Evolutionary conservation across 208 protist genomes (phyloP), one percentile per base, ranked within the genome.

Genomic region (Herpetomonas samuelpessoai): DNA sequence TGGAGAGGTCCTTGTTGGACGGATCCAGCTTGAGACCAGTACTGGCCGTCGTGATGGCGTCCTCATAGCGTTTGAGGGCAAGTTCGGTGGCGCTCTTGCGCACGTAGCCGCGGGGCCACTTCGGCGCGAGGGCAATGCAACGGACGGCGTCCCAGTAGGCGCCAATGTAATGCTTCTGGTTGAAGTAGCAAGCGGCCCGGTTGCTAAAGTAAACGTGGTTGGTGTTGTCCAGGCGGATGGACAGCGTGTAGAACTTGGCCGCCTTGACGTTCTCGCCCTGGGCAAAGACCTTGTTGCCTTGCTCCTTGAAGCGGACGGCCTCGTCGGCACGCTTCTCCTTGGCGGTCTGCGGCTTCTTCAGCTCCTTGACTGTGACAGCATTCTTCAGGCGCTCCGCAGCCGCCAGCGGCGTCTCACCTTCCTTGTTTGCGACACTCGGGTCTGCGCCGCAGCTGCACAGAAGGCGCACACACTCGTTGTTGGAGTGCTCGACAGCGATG

Each of bases 201-300:
- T 97, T 97, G 76, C 88, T 93, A 73, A 89, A 97, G 74, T 86
- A 97, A 25, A 97, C 74, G 71, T 92, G 83, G 64, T 96, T 94
- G 0, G 61, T 81, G 63, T 65, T 64, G 63, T 93, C 83, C 26
- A 95, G 72, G 55, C 91, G 92, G 48, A 97, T 95, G 39, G 93
- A 90, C 9, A 96, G 66, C 0, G 86, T 92, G 70, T 97, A 97
- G 49, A 93, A 94, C 81, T 94, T 93, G 10, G 85, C 81, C 16
- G 92, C 92, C 71, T 97, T 97, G 1, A 92, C 81, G 55, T 91
- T 92, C 68, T 97, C 88, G 19, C 87, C 83, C 7, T 67, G 66
- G 50, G 69, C 78, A 45, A 97, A 97, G 1, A 91, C 85, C 49
- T 93, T 94, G 69, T 97, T 95, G 46, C 92, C 92, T 64, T 97